Evolutionary conservation across 495 filamentous ascomycete genomes (phyloP), one percentile per base, ranked within the genome.

Genomic region (Hyaloscypha bicolor): DNA sequence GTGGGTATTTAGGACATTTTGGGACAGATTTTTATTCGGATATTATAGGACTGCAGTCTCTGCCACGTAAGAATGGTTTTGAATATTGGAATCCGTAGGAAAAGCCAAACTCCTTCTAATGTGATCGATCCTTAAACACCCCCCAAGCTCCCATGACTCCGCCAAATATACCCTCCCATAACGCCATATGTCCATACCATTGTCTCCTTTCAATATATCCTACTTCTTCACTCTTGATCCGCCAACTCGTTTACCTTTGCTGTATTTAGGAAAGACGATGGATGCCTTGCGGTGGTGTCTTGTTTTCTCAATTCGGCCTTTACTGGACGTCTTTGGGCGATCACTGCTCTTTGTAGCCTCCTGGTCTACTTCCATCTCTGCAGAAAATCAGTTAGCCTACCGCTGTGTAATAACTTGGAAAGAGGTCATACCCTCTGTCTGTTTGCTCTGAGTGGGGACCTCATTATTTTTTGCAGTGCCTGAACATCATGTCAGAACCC

Each of bases 281-380:
- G 69, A 64, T 16, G 71, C 72, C 63, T 69, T 74, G 29, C 71
- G 61, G 51, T 65, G 69, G 55, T n/a, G 81, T 42, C 79, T 77
- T 64, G 74, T 83, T 75, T 78, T 83, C 76, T 82, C 82, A 51
- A 75, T 71, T 62, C 74, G 35, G 33, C 62, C 57, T 37, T 68
- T 71, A 2, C 32, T 65, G 37, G 74, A 69, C 66, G 78, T 68
- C 5, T 64, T 32, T 35, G 48, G 19, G 12, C 35, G 55, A 21
- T 8, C 37, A 35, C 59, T 60, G 19, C 16, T n/a, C 77, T 64
- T 72, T 72, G 55, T 69, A 14, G 75, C 65, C 71, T 76, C 62
- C 75, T 77, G 62, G 62, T 85, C 83, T 39, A 85, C 71, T 62
- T 85, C 82, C 82, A 85, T 85, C 55, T 55, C 68, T 77, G 57